Conservation (phyloP, 2,329 filamentous ascomycete species). For the Penicillium glabrum region DNA sequence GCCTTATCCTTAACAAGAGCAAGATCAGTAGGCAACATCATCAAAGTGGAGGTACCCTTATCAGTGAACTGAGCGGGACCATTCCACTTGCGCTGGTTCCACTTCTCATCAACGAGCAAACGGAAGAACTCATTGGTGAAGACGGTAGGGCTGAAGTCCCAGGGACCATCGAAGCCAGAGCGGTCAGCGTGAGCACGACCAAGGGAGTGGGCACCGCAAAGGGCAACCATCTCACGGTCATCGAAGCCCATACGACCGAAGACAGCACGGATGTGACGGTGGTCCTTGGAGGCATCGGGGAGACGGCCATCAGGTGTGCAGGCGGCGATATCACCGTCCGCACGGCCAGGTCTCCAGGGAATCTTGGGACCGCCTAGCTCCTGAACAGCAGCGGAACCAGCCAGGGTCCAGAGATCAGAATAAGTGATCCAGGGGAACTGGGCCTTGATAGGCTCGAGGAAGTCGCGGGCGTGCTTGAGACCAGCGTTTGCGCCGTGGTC, state of each 20-base stretch:
- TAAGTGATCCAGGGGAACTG: constrained; percentile 95
- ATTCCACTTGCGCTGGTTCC: constrained; percentile 87
- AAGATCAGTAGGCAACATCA: constrained; percentile 97
- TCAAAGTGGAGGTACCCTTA: constrained; percentile 79
- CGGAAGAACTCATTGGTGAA: constrained; percentile 95
- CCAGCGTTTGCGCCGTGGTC: constrained; percentile 94
- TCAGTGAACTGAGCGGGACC: constrained; percentile 91
- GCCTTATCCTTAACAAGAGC: constrained; percentile 83
- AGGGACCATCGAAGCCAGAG: constrained; percentile 83
- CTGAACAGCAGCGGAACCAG: constrained; percentile 80
- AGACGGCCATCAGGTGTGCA: constrained; percentile 94
- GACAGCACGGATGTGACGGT: constrained; percentile 82
- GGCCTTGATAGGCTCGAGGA: constrained; percentile 86
- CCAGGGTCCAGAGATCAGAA: constrained; percentile 95
- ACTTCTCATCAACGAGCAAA: constrained; percentile 87
- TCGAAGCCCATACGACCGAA: constrained; percentile 98
- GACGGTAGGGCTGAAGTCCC: constrained; percentile 88
- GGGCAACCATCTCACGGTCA: constrained; percentile 92
- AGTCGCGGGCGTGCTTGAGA: constrained; percentile 80
- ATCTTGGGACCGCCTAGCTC: constrained; percentile 90
- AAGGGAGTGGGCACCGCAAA: constrained; percentile 80
- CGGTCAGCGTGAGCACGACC: constrained; percentile 89
- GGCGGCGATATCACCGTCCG: constrained; percentile 73
- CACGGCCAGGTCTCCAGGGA: constrained; percentile 83
- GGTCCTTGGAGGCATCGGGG: constrained; percentile 75